Percentiles rank a stretch among this genome's conserved stretches.
These are phyloP conservation scores for Candida sakaeoensis DNA, from an alignment of 805 yeast genomes.

Conservation along the genomic window DNA sequence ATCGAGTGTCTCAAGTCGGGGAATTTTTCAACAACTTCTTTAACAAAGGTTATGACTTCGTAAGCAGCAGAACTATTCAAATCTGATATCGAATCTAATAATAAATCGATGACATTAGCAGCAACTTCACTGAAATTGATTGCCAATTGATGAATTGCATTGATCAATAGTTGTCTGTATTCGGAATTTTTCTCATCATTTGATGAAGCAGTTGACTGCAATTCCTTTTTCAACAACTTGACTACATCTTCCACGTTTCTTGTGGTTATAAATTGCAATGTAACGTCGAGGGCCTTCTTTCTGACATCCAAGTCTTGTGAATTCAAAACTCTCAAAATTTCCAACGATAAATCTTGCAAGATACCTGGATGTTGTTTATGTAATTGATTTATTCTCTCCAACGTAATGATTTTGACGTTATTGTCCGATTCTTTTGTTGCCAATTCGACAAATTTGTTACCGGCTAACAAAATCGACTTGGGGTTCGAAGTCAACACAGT, in stretches of 20 bases:
- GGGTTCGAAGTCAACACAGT: conserved; percentile 62
- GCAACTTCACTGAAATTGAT: conserved; percentile 88
- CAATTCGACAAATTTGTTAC: conserved; percentile 78
- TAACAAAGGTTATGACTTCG: conserved; percentile 87
- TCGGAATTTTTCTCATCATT: conserved; percentile 80
- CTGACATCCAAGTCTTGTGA: conserved; percentile 91
- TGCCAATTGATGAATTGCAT: conserved; percentile 86
- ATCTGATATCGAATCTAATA: conserved; percentile 83
- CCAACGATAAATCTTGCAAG: conserved; percentile 78
- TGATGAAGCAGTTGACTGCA: conserved; percentile 64
- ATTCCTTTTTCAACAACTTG: conserved; percentile 86
- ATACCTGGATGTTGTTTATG: conserved; percentile 75
- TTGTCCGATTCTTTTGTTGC: conserved; percentile 93
- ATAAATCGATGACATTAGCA: conserved; percentile 79
- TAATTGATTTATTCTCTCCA: conserved; percentile 78
- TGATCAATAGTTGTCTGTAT: conserved; percentile 84
- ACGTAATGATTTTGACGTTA: conserved; percentile 87
- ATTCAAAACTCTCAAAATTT: conserved; percentile 79
- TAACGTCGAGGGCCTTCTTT: conserved; percentile 77
- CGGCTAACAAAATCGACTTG: conserved; percentile 70
- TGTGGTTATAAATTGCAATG: conserved; percentile 74
- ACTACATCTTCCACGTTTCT: conserved; percentile 94
- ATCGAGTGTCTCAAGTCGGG: conserved; percentile 72
- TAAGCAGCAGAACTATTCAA: conserved; percentile 81
- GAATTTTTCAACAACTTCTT: conserved; percentile 90